Base-by-base conservation (phyloP, 2,329 filamentous ascomycete genomes). In the Chaetomium globosum region DNA sequence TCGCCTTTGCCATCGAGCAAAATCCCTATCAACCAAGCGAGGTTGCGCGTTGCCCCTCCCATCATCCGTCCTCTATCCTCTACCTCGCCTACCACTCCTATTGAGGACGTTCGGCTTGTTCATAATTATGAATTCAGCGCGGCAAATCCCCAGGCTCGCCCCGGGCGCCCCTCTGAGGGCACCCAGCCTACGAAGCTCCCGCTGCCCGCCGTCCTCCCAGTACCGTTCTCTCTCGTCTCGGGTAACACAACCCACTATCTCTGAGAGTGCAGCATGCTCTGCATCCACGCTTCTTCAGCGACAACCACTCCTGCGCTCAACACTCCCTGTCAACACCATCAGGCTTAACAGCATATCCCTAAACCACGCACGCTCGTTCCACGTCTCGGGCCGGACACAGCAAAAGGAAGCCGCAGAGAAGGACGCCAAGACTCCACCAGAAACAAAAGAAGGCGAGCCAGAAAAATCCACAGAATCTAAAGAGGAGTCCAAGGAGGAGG, bases 281-380 rank as follows among this genome's bases (percentile, higher is more conserved):
- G 68, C 71, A 70, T 71, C 61, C 61, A 49, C 60, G 57, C 69
- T 69, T 62, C 73, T 66, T 66, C 71, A 70, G 69, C 75, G 70
- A 62, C 76, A 77, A 33, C 74, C 77, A 7, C 75, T 77, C 19
- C 73, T 84, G 64, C 80, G 79, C 72, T 84, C 82, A 5, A 78
- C 78, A 7, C 81, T 85, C 67, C 73, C 79, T 53, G 77, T 79
- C 63, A 74, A 78, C 63, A 72, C 78, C 10, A 74, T 82, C 72
- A 75, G 77, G 73, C 49, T 77, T 74, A 68, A 76, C 72, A 60
- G 67, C 21, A n/a, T 68, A 56, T 67, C 70, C 30, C 62, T 64
- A 9, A 56, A 54, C 52, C 72, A 75, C 71, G 69, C 75, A 68
- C 76, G 77, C 68, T 70, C 75, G 16, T 79, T 82, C 72, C 77